Evolutionary conservation across 306 rosid genomes (phyloP), one percentile per base, ranked within the genome.

Genomic region (Biancaea sappan): DNA sequence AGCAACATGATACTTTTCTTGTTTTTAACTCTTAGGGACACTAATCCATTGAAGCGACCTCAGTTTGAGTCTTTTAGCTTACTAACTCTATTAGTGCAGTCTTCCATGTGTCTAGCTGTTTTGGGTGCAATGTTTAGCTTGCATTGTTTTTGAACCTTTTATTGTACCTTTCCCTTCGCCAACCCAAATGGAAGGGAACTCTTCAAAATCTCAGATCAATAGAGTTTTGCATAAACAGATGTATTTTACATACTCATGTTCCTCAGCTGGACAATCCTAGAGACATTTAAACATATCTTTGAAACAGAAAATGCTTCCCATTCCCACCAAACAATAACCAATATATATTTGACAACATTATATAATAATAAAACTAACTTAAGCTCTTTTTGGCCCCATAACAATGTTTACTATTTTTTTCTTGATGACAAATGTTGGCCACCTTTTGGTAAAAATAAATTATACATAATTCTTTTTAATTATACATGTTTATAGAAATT

Each of bases 401-500:
- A 37, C 44, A 60, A 34, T 35, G 28, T 74, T 53, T 43, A 63
- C 19, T 25, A 74, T 10, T 47, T 34, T 32, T 60, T 8, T 31
- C 25, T 26, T 65, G 11, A 74, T 61, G 62, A 61, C 47, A 19
- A 60, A 73, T 61, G 41, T 46, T 6, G 28, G 40, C 32, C 62
- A n/a, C 43, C 24, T 32, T 28, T 2, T n/a, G 37, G 16, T 18
- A 35, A 63, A 63, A 50, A 41, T 26, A 26, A 78, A 52, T 43
- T 26, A 52, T 52, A 54, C 12, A 71, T 53, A 47, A 63, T 71
- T 78, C 43, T 60, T 21, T 71, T 5, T 24, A 56, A 41, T 32
- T 12, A 52, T 53, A 54, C n/a, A 56, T 40, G 53, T 35, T 48
- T 38, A 69, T 52, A 29, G 67, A 15, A 38, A 15, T 21, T 69